Conservation (phyloP, 148 eudicot species). For the Arctostaphylos glauca region DNA sequence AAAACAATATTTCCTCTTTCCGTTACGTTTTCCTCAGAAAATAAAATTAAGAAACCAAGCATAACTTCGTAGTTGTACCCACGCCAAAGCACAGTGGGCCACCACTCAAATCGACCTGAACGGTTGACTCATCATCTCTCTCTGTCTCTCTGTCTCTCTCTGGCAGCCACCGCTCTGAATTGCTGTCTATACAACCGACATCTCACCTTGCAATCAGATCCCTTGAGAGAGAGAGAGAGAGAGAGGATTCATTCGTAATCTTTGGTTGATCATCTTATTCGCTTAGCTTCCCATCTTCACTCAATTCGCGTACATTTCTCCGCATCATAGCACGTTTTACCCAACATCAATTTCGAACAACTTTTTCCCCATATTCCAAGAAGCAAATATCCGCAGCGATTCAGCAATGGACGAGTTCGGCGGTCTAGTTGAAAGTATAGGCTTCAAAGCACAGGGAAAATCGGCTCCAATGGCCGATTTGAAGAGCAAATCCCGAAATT, state of each 20-base stretch:
- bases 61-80: not conserved
- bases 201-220: not conserved
- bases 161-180: not conserved
- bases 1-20: no score
- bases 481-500: constrained; percentile 32
- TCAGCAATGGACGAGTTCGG: constrained; percentile 73
- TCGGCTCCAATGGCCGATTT: constrained; percentile 75
- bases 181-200: not conserved
- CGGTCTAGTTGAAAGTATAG: constrained; percentile 71
- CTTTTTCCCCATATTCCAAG: no score
- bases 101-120: not conserved
- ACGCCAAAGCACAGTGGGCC: not conserved
- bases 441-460: constrained; percentile 64
- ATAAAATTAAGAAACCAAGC: no score
- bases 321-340: not conserved
- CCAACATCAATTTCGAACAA: not conserved
- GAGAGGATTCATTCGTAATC: not conserved
- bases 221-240: not conserved
- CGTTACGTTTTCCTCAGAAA: no score
- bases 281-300: not conserved
- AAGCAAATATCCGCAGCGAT: no score
- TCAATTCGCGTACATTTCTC: not conserved
- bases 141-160: not conserved
- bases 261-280: constrained; percentile 1
- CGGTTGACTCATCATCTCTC: constrained; percentile 11